Conservation (phyloP, 768 basidiomycete genomes). For the Multifurca ochricompacta region DNA sequence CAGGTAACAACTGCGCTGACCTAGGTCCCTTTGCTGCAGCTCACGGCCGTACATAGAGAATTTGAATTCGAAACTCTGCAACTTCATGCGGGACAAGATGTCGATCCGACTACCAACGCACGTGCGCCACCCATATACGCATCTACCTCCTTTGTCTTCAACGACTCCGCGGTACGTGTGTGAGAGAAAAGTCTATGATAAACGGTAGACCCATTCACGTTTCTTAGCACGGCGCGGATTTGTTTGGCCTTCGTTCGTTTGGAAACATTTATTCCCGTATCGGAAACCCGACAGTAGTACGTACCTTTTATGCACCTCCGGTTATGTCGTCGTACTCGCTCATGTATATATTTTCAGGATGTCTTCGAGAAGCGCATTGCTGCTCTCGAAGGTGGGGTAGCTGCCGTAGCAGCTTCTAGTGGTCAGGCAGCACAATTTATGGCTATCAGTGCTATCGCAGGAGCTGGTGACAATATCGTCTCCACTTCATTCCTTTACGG, state of each 20-base stretch:
- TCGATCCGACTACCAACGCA: slow-evolving; percentile 59
- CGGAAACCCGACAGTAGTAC: slow-evolving; percentile 57
- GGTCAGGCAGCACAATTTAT: slow-evolving; percentile 77
- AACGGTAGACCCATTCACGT: background rate
- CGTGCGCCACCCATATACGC: slow-evolving; percentile 76
- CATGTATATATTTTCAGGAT: slow-evolving; percentile 36
- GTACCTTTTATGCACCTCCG: slow-evolving; percentile 23
- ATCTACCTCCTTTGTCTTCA: slow-evolving; percentile 64
- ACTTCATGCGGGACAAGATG: slow-evolving; percentile 65
- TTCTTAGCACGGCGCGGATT: slow-evolving; percentile 57
- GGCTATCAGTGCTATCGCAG: slow-evolving; percentile 36
- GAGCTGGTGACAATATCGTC: slow-evolving; percentile 70
- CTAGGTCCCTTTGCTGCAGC: background rate
- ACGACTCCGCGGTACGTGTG: slow-evolving; percentile 51
- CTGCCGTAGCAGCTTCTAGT: slow-evolving; percentile 65
- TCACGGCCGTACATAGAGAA: slow-evolving; percentile 23
- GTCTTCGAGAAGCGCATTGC: slow-evolving; percentile 77
- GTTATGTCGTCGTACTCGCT: background rate
- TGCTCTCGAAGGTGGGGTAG: slow-evolving; percentile 71
- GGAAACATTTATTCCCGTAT: slow-evolving; percentile 65
- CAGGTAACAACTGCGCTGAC: background rate
- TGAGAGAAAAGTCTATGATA: background rate
- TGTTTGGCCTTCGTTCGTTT: slow-evolving; percentile 54
- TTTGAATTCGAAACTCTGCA: slow-evolving; percentile 78
- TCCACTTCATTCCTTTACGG: slow-evolving; percentile 63